phyloP scores from a whole-genome alignment of 192 early-diverging fungal species.

The Coemansia furcata region DNA sequence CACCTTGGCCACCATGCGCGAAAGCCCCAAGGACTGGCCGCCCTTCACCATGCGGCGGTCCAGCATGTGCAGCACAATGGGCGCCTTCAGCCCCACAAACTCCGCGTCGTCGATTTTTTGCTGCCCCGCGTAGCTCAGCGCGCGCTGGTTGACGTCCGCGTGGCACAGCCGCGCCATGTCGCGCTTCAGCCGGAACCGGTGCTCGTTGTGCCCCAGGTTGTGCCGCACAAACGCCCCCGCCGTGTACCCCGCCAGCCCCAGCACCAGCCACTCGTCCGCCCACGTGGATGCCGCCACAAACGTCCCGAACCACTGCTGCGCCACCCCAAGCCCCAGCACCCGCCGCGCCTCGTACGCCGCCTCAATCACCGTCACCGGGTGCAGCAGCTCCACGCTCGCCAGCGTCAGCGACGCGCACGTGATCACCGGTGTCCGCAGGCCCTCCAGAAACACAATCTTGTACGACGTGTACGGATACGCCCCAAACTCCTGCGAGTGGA shows the following conservation, averaged over 20 bases:
- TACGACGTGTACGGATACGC: constrained; percentile 83
- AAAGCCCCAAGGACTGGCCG: constrained; percentile 60
- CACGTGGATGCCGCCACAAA: constrained; percentile 69
- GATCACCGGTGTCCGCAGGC: constrained; percentile 62
- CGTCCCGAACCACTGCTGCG: constrained; percentile 94
- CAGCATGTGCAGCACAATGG: constrained; percentile 90
- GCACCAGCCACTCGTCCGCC: constrained; percentile 88
- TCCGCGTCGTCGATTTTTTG: constrained; percentile 57
- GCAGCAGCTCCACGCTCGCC: constrained; percentile 64
- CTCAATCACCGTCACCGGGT: constrained; percentile 77
- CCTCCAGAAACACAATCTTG: constrained; percentile 88
- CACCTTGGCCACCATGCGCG: constrained; percentile 78
- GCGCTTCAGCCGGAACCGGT: constrained; percentile 72
- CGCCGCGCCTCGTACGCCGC: constrained; percentile 82
- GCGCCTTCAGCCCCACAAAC: constrained; percentile 81
- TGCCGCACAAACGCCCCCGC: constrained; percentile 72
- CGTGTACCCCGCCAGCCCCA: constrained; percentile 77
- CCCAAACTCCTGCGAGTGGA: constrained; percentile 84
- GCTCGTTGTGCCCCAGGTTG: constrained; percentile 87
- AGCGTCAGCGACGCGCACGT: constrained; percentile 83
- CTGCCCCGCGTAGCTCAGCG: constrained; percentile 68
- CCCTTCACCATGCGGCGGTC: constrained; percentile 81
- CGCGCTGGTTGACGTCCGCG: constrained; percentile 84
- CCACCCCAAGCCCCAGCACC: constrained; percentile 65
- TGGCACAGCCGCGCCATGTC: constrained; percentile 81